Base-by-base conservation (phyloP, 148 eudicot species). In the Arctostaphylos glauca region DNA sequence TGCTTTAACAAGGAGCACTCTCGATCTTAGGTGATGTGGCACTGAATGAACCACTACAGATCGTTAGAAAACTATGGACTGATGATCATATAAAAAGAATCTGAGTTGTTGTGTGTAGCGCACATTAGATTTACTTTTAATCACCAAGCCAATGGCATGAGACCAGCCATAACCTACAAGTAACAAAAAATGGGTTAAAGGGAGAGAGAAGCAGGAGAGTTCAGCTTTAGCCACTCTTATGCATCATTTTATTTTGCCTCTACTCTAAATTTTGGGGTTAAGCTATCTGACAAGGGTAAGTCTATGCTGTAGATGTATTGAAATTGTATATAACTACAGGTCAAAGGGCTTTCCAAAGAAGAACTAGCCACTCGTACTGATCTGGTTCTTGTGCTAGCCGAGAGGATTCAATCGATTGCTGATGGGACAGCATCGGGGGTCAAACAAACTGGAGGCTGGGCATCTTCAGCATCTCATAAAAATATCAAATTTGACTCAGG, bases 401-500 rank as follows among this genome's bases (percentile, higher is more conserved):
- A 92, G 80, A 91, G 95, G 87, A 96, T 94, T 84, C 91, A 90
- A 81, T 87, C 95, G 79, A 96, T 96, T 84, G 97, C 99, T 62
- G 99, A 96, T 88, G 99, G 98, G 55, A 88, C 92, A 82, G 84
- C 95, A 77, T 85, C 92, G 76, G 84, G 88, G 15, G 91, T 90
- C 16, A 93, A 92, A 81, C 88, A 87, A 88, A 88, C 93, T 82
- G 94, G 94, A 82, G 94, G 92, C 25, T 96, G 99, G 99, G 95
- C 89, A 74, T 75, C 98, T 81, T 96, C 97, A 80, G 89, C 91
- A 68, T 85, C 95, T 89, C 93, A 92, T 67, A 88, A 88, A 74
- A 94, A 93, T 50, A 96, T 96, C 67, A 94, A 86, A 82, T 93
- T 94, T 89, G 99, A 91, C 91, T 92, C 97, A 83, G 99, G 99